Evolutionary conservation across 371 early-diverging fungal genomes (phyloP), one percentile per base, ranked within the genome.

Genomic region (Zychaea mexicana): DNA sequence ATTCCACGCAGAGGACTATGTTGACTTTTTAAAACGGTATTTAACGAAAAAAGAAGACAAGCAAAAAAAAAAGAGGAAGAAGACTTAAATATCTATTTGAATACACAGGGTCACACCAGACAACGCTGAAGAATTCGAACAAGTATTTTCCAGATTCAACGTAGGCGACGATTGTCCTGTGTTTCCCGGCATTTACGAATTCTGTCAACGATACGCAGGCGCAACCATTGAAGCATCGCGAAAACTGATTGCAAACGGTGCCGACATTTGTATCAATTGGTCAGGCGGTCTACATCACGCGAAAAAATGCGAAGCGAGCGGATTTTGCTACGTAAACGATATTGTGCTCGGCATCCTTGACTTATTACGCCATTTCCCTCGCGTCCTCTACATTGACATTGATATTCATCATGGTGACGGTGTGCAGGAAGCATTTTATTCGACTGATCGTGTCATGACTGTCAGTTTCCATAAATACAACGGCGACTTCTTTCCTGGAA

Each of bases 351-450:
- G 91, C 5, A 94, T 94, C 31, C 79, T 94, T 60, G 94, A 97
- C 68, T 76, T 98, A 19, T 77, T 98, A 32, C 83, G 93, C 82
- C 87, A 82, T 66, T 88, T 87, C 66, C 91, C 90, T 45, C 86
- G 96, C 28, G 95, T 98, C 0, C 76, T 98, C 10, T 98, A 98
- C 69, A 87, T 98, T 17, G 98, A 98, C 67, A 96, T 96, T 67
- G 98, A 98, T 72, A 91, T 96, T 61, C 98, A 98, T 75, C 98
- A 98, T 68, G 98, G 98, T 22, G 98, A 98, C 71, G 98, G 97
- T 42, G 98, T 98, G 3, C 96, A 94, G 64, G 95, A 98, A 74
- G 97, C 97, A 9, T 98, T 98, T 70, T 92, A 93, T 62, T 82
- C 86, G 19, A 91, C 92, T 7, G 94, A 96, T 65, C 85, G 97